phyloP scores from a whole-genome alignment of 805 yeast genomes.

The Metschnikowia henanensis region DNA sequence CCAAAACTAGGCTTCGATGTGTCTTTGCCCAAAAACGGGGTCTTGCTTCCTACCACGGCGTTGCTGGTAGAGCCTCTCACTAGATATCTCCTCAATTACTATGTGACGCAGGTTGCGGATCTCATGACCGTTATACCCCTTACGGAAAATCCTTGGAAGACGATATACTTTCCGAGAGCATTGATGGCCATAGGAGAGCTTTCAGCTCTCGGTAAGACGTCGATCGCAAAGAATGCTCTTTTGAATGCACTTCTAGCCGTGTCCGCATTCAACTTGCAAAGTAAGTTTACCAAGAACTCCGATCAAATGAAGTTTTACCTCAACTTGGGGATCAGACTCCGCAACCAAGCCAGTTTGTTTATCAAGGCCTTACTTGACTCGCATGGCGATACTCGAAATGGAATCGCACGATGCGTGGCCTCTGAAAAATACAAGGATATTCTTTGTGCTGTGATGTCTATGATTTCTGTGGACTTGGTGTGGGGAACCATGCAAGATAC shows the following conservation, averaged over 20 bases:
- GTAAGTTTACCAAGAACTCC: conserved; percentile 67
- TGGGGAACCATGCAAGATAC: conserved; percentile 93
- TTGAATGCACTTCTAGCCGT: conserved; percentile 80
- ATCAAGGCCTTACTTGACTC: conserved; percentile 53
- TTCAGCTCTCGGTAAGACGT: conserved; percentile 68
- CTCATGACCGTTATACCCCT: conserved; percentile 70
- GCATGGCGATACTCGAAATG: conserved; percentile 32
- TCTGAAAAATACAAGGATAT: conserved; percentile 78
- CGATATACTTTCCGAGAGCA: conserved; percentile 83
- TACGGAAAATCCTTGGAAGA: conserved; percentile 84
- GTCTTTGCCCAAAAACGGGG: conserved; percentile 26
- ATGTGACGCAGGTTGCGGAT: conserved; percentile 75
- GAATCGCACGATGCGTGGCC: conserved; percentile 49
- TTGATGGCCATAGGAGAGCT: conserved; percentile 80
- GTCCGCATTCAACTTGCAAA: conserved; percentile 76
- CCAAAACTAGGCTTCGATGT: conserved; percentile 46
- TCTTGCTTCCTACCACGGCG: conserved; percentile 55
- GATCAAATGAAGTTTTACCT: conserved; percentile 66
- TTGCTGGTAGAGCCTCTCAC: conserved; percentile 68
- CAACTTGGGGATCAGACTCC: conserved; percentile 68
- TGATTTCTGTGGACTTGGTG: conserved; percentile 85
- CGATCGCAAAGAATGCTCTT: conserved; percentile 74
- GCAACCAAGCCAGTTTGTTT: conserved; percentile 73
- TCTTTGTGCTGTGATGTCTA: conserved; percentile 75
- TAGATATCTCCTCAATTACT: conserved; percentile 68